Base-by-base conservation (phyloP, 257 asterid species). In the Solanum tarapatanum region DNA sequence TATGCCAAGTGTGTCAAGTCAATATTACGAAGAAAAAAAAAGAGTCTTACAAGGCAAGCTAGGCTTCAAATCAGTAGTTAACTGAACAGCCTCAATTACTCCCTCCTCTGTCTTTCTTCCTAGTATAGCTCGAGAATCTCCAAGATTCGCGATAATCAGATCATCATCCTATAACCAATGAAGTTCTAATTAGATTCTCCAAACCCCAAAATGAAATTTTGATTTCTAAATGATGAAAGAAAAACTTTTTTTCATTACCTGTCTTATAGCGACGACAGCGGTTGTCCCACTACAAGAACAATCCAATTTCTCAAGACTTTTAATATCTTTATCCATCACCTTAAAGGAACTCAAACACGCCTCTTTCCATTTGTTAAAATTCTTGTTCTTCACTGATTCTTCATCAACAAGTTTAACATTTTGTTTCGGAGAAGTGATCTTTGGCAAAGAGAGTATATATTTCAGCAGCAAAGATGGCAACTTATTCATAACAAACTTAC, bases 41-140 rank as follows among this genome's bases (percentile, higher is more conserved):
- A 45, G 13, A 51, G 75, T 84, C 95, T 90, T 93, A 96, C 98
- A 66, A 13, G 94, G 91, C 39, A 94, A 84, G 64, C 94, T 93
- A 86, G 99, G 99, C 90, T 96, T 96, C 66, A 93, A 89, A 91
- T 96, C 98, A 76, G 95, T 94, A 37, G 99, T 93, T 84, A 96
- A 90, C 43, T 95, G 98, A 85, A 89, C 82, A 12, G 98, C 91
- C 88, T 84, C 86, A 86, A 92, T 48, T 28, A 10, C 88, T 60
- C 94, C 97, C 28, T 90, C 85, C 74, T 90, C 89, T 12, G 89
- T 88, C 79, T 91, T 92, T 32, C 94, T 94, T 62, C 98, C 99
- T 8, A 96, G 83, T 89, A 96, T 87, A 4, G 93, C 98, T 88
- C 99, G 69, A 7, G 99, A 94, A 88, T 96, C 99, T 2, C 99